phyloP scores from a whole-genome alignment of 257 asterid species.

The Primulina huaijiensis region DNA sequence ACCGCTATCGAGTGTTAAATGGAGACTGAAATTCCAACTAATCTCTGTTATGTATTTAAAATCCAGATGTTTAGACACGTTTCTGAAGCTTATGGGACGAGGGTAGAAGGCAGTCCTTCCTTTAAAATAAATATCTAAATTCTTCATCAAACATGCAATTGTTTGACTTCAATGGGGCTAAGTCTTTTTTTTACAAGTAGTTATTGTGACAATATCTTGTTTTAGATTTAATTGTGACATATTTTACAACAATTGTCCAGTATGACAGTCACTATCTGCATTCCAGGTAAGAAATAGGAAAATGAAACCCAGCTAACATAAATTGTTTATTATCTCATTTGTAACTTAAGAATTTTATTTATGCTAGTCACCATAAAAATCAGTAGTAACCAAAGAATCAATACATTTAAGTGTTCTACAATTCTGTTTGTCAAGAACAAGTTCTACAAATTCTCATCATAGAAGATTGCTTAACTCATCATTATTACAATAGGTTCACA shows the following conservation, averaged over 20 bases:
- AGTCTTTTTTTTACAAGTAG: neutral
- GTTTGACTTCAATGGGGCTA: neutral
- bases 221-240: neutral
- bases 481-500: neutral
- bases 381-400: neutral
- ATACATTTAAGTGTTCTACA: neutral
- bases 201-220: neutral
- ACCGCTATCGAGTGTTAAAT: neutral
- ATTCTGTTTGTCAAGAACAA: neutral
- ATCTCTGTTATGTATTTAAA: neutral
- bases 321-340: neutral
- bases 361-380: neutral
- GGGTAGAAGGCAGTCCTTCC: neutral
- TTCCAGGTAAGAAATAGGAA: neutral
- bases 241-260: neutral
- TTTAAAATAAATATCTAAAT: conserved; percentile 1
- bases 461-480: neutral
- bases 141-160: neutral
- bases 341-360: neutral
- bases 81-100: neutral
- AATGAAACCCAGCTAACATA: neutral
- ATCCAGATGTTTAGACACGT: neutral
- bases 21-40: neutral
- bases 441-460: neutral
- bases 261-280: conserved; percentile 5